Base-by-base conservation (phyloP, 352 stramenopile species). In the Globisporangium camurandrum region DNA sequence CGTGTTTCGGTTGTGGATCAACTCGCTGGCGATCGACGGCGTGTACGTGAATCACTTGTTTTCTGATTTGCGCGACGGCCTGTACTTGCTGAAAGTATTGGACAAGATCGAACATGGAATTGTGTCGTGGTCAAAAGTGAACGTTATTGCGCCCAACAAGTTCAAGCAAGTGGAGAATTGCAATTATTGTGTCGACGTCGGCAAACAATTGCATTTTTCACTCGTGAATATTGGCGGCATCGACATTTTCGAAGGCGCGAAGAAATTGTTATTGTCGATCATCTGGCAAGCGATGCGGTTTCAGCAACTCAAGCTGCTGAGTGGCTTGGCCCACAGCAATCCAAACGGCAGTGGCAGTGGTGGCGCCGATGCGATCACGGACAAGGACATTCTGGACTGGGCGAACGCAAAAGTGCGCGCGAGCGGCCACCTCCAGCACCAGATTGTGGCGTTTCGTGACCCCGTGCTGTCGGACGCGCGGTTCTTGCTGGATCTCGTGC, bases 261-360 rank as follows among this genome's bases (percentile, higher is more conserved):
- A 93, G 62, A 97, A 97, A 65, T 74, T 97, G 54, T 95, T 96
- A 42, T 56, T 97, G 42, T 95, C 85, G 43, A 86, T 97, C 31
- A 93, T 97, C 31, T 97, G 88, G 90, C 90, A 97, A 68, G 86
- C 88, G 54, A 97, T 97, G 90, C 78, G 90, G 31, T 75, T 92
- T 64, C 86, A 96, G 59, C 88, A 93, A 46, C 60, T 97, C 23
- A 88, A 93, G 47, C 67, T 95, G 22, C 56, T 95, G 46, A 85
- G 76, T 28, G 67, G 74, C 4, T 52, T 93, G 9, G 69, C 72
- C 1, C 66, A 69, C 10, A n/a, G n/a, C n/a, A n/a, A n/a, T n/a
- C n/a, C n/a, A n/a, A n/a, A n/a, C n/a, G n/a, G n/a, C n/a, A n/a
- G n/a, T n/a, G n/a, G n/a, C n/a, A n/a, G n/a, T n/a, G 59, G 67